phyloP scores from a whole-genome alignment of 1,284 basidiomycete species.

The Erythrobasidium hasegawianum region DNA sequence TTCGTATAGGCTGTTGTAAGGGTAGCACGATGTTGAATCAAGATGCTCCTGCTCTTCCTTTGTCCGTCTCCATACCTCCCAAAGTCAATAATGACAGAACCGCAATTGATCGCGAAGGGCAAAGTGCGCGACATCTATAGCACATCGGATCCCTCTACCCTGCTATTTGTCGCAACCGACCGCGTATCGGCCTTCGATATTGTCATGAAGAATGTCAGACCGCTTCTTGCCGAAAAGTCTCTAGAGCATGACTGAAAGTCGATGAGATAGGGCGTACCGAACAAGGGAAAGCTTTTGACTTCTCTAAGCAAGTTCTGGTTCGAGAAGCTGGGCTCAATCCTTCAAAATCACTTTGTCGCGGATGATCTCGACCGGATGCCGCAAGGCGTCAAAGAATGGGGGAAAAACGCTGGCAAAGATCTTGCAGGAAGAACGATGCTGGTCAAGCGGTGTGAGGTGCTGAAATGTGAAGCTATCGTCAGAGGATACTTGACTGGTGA shows the following conservation, averaged over 20 bases:
- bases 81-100: constrained; percentile 13
- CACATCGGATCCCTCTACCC: constrained; percentile 59
- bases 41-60: no score
- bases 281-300: constrained; percentile 87
- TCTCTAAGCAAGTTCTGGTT: constrained; percentile 95
- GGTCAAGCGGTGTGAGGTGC: constrained; percentile 80
- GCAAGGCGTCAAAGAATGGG: constrained; percentile 61
- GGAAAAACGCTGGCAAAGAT: constrained; percentile 50
- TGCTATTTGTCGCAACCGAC: constrained; percentile 93
- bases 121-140: constrained; percentile 92
- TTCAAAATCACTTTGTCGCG: constrained; percentile 69
- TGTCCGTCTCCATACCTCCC: neutral
- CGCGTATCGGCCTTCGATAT: constrained; percentile 97
- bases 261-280: constrained; percentile 73
- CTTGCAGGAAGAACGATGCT: constrained; percentile 85
- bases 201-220: constrained; percentile 76
- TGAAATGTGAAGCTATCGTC: constrained; percentile 96
- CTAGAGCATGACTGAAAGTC: constrained; percentile 5
- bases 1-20: constrained; percentile 14
- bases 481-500: constrained; percentile 89
- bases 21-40: no score
- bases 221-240: constrained; percentile 36
- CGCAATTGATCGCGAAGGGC: constrained; percentile 68
- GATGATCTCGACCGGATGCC: constrained; percentile 70
- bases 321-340: constrained; percentile 65